A percentile compares a stretch with the other conserved stretches of the same genome.
Evolutionary conservation across 2,329 filamentous ascomycete genomes (phyloP).

Genomic region (Aspergillus sp.): DNA sequence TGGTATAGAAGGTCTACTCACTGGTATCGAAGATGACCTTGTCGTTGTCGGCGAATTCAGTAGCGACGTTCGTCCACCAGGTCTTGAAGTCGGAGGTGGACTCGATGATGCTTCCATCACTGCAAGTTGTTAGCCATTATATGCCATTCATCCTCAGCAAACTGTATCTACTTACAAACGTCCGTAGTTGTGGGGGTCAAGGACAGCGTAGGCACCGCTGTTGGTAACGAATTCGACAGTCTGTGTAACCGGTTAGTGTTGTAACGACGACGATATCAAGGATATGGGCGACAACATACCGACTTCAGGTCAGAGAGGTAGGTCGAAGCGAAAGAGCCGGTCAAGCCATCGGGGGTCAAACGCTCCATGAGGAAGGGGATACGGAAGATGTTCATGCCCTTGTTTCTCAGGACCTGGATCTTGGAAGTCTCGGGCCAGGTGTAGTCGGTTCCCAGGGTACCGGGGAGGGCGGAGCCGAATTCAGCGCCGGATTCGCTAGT

Average conservation of each 20-base stretch:
- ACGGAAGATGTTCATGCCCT: slow-evolving; percentile 63
- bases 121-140: slow-evolving; percentile 8
- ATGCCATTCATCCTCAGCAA: neutral
- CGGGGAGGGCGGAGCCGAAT: slow-evolving; percentile 63
- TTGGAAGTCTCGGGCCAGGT: slow-evolving; percentile 61
- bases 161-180: slow-evolving; percentile 29
- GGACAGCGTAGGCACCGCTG: slow-evolving; percentile 55
- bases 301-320: slow-evolving; percentile 47
- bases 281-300: slow-evolving; percentile 13
- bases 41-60: slow-evolving; percentile 55
- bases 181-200: slow-evolving; percentile 66
- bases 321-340: slow-evolving; percentile 43
- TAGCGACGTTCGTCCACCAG: slow-evolving; percentile 61
- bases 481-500: slow-evolving; percentile 64
- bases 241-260: slow-evolving; percentile 15
- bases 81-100: slow-evolving; percentile 56
- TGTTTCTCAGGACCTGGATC: slow-evolving; percentile 53
- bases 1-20: slow-evolving; percentile 13
- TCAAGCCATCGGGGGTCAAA: slow-evolving; percentile 49
- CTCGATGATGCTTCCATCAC: slow-evolving; percentile 29
- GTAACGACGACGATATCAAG: slow-evolving; percentile 1
- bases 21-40: slow-evolving; percentile 65
- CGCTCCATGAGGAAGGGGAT: slow-evolving; percentile 61
- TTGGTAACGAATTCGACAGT: slow-evolving; percentile 42
- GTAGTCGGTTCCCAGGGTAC: slow-evolving; percentile 60